Conservation (phyloP, 2,329 filamentous ascomycete genomes). For the Venturia pyrina region DNA sequence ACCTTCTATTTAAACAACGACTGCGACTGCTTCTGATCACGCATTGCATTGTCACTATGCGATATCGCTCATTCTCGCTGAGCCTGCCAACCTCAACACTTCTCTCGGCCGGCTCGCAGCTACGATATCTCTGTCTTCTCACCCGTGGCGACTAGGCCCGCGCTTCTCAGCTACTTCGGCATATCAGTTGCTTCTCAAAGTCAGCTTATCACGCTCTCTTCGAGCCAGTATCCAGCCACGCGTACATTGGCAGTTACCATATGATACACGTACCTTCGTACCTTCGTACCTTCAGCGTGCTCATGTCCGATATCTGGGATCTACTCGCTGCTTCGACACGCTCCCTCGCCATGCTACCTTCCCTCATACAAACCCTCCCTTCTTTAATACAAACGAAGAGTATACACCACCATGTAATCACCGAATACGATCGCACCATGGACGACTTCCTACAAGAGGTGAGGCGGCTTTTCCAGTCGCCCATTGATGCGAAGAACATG, state of each 20-base stretch:
- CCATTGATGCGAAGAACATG: conserved; percentile 30
- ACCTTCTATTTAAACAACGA: background rate
- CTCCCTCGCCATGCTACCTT: conserved; percentile 29
- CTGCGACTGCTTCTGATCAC: background rate
- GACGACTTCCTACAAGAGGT: conserved; percentile 37
- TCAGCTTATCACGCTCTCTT: background rate
- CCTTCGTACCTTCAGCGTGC: conserved; percentile 11
- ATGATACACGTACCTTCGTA: background rate
- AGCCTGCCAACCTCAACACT: background rate
- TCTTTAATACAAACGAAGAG: conserved; percentile 24
- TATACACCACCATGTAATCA: conserved; percentile 29
- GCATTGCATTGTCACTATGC: conserved; percentile 3
- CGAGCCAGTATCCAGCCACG: background rate
- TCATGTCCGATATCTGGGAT: conserved; percentile 31
- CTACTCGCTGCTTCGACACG: conserved; percentile 28
- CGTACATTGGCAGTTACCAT: background rate
- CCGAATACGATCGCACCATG: conserved; percentile 35
- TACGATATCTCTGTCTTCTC: background rate
- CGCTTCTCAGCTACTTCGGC: background rate
- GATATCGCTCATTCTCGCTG: background rate
- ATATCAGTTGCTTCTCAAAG: background rate
- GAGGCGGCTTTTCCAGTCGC: conserved; percentile 33
- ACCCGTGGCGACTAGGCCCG: background rate
- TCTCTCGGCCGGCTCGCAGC: background rate
- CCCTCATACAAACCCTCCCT: conserved; percentile 20